Evolutionary conservation across 441 rosid genomes (phyloP).

Genomic region (Arabidopsis hybrid): DNA sequence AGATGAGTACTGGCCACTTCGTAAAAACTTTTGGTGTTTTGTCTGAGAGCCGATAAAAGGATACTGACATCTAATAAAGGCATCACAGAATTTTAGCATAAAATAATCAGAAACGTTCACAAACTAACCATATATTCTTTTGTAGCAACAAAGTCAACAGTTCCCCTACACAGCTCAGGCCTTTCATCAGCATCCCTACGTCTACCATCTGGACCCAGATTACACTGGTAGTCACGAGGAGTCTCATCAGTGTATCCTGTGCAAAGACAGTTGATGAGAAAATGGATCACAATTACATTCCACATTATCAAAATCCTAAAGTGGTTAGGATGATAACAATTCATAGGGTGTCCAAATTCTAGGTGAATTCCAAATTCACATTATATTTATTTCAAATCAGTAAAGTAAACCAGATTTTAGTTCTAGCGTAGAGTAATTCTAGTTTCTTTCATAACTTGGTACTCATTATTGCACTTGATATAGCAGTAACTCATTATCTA

Average conservation of each 20-base stretch:
- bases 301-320: not conserved
- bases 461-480: not conserved
- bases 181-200: conserved; percentile 98
- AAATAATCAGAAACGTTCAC: conserved; percentile 18
- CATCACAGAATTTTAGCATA: not conserved
- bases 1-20: conserved; percentile 7
- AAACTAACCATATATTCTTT: conserved; percentile 86
- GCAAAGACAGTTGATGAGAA: conserved; percentile 30
- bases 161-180: conserved; percentile 94
- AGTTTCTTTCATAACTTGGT: conserved; percentile 2
- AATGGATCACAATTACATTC: not conserved
- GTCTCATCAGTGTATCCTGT: conserved; percentile 90
- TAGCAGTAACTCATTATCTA: not conserved
- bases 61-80: not conserved
- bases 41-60: not conserved
- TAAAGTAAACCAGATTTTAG: conserved; percentile 15
- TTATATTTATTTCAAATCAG: conserved; percentile 3
- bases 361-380: conserved; percentile 16
- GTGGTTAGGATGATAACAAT: not conserved
- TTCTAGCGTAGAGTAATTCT: not conserved
- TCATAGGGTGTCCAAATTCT: not conserved
- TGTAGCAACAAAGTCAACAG: conserved; percentile 90
- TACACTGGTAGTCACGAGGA: conserved; percentile 93
- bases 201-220: conserved; percentile 96
- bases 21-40: not conserved